Percentiles rank a stretch among this genome's conserved stretches.
Evolutionary conservation across 2,329 filamentous ascomycete species (phyloP).

Genomic region (Aquanectria penicillioides): DNA sequence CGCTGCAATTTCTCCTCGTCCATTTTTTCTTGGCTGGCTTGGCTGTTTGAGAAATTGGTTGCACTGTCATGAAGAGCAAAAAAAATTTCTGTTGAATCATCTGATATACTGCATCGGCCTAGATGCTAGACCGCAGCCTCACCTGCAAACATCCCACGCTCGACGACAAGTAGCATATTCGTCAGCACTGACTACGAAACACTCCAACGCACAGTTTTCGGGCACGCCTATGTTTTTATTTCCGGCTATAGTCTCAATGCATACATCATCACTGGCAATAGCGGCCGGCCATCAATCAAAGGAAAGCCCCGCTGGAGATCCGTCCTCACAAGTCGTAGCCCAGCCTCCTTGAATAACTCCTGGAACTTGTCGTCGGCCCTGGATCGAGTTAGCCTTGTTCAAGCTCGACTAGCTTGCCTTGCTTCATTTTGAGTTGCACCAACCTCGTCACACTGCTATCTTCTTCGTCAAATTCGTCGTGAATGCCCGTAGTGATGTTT

Average conservation of each 20-base stretch:
- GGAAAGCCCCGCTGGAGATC: slow-evolving; percentile 75
- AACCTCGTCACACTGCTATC: slow-evolving; percentile 82
- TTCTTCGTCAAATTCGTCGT: slow-evolving; percentile 77
- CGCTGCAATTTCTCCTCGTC: background rate
- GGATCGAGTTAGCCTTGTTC: slow-evolving; percentile 9
- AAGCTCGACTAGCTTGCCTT: background rate
- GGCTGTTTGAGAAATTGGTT: no score
- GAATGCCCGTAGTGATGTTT: slow-evolving; percentile 69
- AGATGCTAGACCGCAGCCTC: no score
- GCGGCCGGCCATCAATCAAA: background rate
- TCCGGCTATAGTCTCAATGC: slow-evolving; percentile 1
- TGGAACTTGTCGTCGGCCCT: slow-evolving; percentile 79
- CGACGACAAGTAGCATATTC: no score
- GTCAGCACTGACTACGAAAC: no score
- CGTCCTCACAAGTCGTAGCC: slow-evolving; percentile 72
- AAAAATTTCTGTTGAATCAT: no score
- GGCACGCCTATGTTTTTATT: background rate
- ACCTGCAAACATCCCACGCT: no score
- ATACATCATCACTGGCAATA: slow-evolving; percentile 20
- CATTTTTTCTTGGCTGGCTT: no score
- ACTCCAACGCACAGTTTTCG: background rate
- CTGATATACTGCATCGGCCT: no score
- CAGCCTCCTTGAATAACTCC: slow-evolving; percentile 74
- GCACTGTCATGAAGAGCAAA: no score
- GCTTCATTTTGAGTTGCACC: slow-evolving; percentile 49